Evolutionary conservation across 2,329 filamentous ascomycete genomes (phyloP).

Genomic region (Fusarium staphyleae): DNA sequence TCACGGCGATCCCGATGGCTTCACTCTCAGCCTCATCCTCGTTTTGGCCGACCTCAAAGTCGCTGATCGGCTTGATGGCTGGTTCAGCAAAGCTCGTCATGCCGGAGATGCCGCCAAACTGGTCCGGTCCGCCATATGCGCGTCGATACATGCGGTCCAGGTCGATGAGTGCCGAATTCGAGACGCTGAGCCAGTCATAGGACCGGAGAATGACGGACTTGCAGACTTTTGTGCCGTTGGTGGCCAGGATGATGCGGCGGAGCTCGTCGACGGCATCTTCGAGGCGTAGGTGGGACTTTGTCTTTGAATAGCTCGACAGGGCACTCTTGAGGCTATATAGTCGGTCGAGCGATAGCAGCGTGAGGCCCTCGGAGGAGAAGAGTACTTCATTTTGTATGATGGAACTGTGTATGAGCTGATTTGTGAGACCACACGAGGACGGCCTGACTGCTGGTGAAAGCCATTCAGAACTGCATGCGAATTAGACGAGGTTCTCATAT

Average conservation of each 20-base stretch:
- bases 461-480: constrained; percentile 49
- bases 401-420: constrained; percentile 62
- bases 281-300: constrained; percentile 53
- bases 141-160: constrained; percentile 64
- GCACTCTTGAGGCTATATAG: constrained; percentile 70
- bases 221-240: constrained; percentile 56
- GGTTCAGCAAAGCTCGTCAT: constrained; percentile 41
- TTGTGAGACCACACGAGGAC: constrained; percentile 54
- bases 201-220: constrained; percentile 60
- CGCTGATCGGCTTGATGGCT: constrained; percentile 30
- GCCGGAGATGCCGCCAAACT: constrained; percentile 55
- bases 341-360: constrained; percentile 65
- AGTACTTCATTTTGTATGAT: constrained; percentile 66
- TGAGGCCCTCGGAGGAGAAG: constrained; percentile 66
- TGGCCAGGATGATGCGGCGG: constrained; percentile 63
- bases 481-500: constrained; percentile 11
- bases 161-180: constrained; percentile 57
- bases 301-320: constrained; percentile 62
- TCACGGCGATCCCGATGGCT: constrained; percentile 38
- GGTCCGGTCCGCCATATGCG: constrained; percentile 60
- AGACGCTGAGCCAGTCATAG: constrained; percentile 65
- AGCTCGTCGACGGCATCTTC: constrained; percentile 70
- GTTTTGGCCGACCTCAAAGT: constrained; percentile 33
- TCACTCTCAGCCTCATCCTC: constrained; percentile 36
- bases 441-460: constrained; percentile 55